Evolutionary conservation across 345 rosid species (phyloP), one percentile per base, ranked within the genome.

Genomic region (Streptanthus diversifolius): DNA sequence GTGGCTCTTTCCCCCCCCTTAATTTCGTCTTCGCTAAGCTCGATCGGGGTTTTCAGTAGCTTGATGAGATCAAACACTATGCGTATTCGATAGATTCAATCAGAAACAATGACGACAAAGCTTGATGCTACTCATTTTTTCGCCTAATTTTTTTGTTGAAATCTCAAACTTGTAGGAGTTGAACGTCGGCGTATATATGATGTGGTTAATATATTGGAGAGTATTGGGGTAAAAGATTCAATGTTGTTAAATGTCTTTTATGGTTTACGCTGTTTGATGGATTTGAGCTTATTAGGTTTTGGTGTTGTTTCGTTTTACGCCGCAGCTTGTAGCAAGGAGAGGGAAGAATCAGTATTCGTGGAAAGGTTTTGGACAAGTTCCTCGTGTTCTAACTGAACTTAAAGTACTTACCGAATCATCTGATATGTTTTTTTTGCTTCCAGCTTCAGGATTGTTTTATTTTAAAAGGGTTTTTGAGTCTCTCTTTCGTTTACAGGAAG

Each of bases 151-250:
- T 15, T 48, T 52, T 52, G 12, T 21, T 47, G 22, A 14, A 11
- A 55, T 73, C 37, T 60, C 1, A 9, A 59, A 59, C 32, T 75
- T 27, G 15, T 30, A 90, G 93, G 91, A 63, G 93, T 89, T 36
- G 95, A 87, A 71, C 83, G 95, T 22, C 83, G 95, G 40, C 83
- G 97, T 15, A 89, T 91, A 10, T 91, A 87, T 15, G 97, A 89
- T 61, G 93, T 91, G 35, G 95, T 91, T 62, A 89, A 91, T 44
- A 87, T 89, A 68, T 25, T 91, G 82, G 97, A 91, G 80, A 85
- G 89, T 54, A 76, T 89, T 48, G 93, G 93, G 17, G 95, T 91
- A 77, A 68, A 82, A 65, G 33, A 1, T 65, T n/a, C 56, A 9
- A 18, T 72, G 51, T 21, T 41, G 40, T 22, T 73, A 8, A 25